Base-by-base conservation (phyloP, 169 alveolate genomes). In the Plasmodium reichenowi region DNA sequence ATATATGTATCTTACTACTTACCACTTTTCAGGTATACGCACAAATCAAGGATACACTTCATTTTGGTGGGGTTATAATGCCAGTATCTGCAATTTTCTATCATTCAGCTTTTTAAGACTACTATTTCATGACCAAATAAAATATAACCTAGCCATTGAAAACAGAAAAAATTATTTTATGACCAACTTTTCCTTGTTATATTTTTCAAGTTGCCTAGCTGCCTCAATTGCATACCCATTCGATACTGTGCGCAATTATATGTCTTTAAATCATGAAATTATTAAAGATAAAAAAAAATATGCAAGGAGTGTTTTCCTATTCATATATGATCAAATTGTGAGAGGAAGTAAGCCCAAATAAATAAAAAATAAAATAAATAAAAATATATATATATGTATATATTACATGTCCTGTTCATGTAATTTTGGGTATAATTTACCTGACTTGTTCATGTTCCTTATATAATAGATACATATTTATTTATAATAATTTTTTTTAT, bases 61-160 rank as follows among this genome's bases (percentile, higher is more conserved):
- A 38, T 63, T 83, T 72, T 83, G 91, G 91, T 83, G 91, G 91
- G 91, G 91, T 48, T 83, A 83, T 43, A 62, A 83, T 32, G 86
- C 91, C 10, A 70, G 85, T 52, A 56, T 83, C 45, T 83, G 47
- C 63, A 83, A 70, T 63, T 71, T 83, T n/a, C 47, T 83, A 8
- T 83, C 85, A 24, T 83, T 83, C 73, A 70, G 74, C 26, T 70
- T 83, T 70, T 83, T 83, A 24, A 52, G 91, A 68, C 20, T 70
- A 68, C 45, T 83, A 45, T 83, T 83, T 71, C 74, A 83, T 72
- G 91, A 83, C 45, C 32, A 56, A 32, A 70, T 83, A 70, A 83
- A 83, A 63, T 59, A 83, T 50, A 68, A 54, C 29, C 67, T 83
- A 68, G 10, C 80, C 17, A 24, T 71, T 54, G 62, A 68, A 24